A percentile compares a stretch with the other conserved stretches of the same genome.
Evolutionary conservation across 306 rosid genomes (phyloP).

Genomic region (Urtica urens): DNA sequence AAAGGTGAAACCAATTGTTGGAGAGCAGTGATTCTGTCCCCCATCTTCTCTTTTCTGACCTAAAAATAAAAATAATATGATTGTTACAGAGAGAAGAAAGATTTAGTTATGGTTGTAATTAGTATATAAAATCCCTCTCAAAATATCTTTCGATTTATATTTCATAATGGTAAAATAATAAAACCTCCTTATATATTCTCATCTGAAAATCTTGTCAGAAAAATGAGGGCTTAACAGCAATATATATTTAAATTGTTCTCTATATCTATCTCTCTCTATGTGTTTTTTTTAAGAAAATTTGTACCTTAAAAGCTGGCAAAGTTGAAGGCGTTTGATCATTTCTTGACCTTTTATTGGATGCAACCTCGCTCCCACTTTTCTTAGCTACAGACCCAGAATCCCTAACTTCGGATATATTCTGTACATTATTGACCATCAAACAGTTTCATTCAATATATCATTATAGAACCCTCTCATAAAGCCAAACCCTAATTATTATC

Average conservation of each 20-base stretch:
- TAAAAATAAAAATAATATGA: too few relatives aligned
- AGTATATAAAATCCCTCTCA: too few relatives aligned
- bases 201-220: not conserved
- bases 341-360: slow-evolving; percentile 68
- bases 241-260: not conserved
- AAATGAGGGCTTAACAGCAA: not conserved
- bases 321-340: slow-evolving; percentile 67
- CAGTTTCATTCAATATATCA: slow-evolving; percentile 1
- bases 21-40: slow-evolving; percentile 99
- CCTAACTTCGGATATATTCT: slow-evolving; percentile 63
- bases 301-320: slow-evolving; percentile 99
- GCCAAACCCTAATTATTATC: not conserved
- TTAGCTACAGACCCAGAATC: slow-evolving; percentile 45
- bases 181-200: not conserved
- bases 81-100: too few relatives aligned
- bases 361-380: slow-evolving; percentile 66
- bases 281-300: slow-evolving; percentile 10
- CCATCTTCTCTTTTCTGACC: slow-evolving; percentile 99
- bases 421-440: slow-evolving; percentile 32
- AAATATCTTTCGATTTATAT: not conserved
- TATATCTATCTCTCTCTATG: slow-evolving; percentile 15
- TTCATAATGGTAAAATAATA: not conserved
- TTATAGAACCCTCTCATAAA: slow-evolving; percentile 15
- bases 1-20: slow-evolving; percentile 99
- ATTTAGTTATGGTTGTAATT: too few relatives aligned